Percentiles rank a stretch among this genome's conserved stretches.
Evolutionary conservation across 345 rosid species (phyloP).

Genomic region (Salix dunnii): DNA sequence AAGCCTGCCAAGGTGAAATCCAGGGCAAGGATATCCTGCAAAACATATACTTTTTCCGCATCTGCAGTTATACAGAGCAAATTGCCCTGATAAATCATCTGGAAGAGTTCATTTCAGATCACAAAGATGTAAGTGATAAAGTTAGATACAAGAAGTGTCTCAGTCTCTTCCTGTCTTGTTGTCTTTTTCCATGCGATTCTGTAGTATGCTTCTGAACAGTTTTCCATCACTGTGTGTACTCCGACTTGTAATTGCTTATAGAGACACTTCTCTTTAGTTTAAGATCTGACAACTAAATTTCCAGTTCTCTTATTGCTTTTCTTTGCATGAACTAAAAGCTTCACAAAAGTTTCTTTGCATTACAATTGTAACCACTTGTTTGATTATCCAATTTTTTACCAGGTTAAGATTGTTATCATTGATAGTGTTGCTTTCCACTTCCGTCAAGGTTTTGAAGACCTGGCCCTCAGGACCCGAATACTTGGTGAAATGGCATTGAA

Average conservation of each 20-base stretch:
- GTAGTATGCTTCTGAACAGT: background rate
- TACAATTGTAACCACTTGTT: background rate
- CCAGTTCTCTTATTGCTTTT: background rate
- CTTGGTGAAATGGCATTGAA: constrained; percentile 80
- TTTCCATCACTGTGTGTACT: background rate
- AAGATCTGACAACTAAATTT: background rate
- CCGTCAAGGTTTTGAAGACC: constrained; percentile 94
- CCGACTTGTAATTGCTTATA: background rate
- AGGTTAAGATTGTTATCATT: constrained; percentile 77
- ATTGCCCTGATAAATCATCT: constrained; percentile 71
- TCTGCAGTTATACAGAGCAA: constrained; percentile 88
- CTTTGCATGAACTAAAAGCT: background rate
- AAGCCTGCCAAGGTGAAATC: constrained; percentile 41
- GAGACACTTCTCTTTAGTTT: background rate
- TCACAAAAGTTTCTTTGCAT: too few relatives aligned
- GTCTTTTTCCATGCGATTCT: background rate
- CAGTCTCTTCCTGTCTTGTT: background rate
- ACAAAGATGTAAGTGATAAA: constrained; percentile 52
- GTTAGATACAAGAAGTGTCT: background rate
- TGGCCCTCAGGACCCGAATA: constrained; percentile 69
- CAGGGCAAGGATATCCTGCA: constrained; percentile 63
- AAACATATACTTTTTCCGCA: constrained; percentile 75
- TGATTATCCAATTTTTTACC: constrained; percentile 15
- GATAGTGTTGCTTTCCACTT: constrained; percentile 94
- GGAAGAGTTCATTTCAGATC: constrained; percentile 72